Evolutionary conservation across 768 basidiomycete species (phyloP).

Genomic region (Kondoa malvinella): DNA sequence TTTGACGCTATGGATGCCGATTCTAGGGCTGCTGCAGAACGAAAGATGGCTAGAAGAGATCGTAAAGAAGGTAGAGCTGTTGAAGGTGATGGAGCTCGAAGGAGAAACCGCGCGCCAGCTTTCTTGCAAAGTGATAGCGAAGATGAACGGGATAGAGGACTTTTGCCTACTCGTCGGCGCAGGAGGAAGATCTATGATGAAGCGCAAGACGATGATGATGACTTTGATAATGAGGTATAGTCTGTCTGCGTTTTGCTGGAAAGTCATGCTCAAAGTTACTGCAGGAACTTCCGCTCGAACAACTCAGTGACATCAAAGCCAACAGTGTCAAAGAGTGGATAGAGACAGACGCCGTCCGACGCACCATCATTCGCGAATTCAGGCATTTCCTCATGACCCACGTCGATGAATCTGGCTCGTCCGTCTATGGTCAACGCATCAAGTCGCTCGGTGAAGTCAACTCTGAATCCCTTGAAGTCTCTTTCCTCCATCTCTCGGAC

Average conservation of each 20-base stretch:
- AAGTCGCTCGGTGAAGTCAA: conserved; percentile 94
- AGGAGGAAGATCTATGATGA: conserved; percentile 89
- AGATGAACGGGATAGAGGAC: conserved; percentile 47
- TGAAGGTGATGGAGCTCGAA: conserved; percentile 42
- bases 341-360: conserved; percentile 70
- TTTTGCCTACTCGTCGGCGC: conserved; percentile 48
- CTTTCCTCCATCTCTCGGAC: conserved; percentile 78
- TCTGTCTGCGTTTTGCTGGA: not conserved
- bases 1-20: conserved; percentile 49
- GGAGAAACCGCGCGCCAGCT: conserved; percentile 63
- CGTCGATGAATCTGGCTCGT: conserved; percentile 74
- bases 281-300: conserved; percentile 84
- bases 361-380: conserved; percentile 82
- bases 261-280: not conserved
- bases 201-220: conserved; percentile 61
- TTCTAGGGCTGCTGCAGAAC: conserved; percentile 65
- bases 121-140: conserved; percentile 76
- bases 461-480: conserved; percentile 91
- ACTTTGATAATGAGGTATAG: conserved; percentile 27
- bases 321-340: conserved; percentile 98
- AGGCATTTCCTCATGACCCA: conserved; percentile 89
- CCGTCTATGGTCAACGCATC: conserved; percentile 88
- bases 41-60: conserved; percentile 74
- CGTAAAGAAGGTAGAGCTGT: conserved; percentile 50
- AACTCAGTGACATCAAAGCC: conserved; percentile 92